Evolutionary conservation across 2,329 filamentous ascomycete species (phyloP).

Genomic region (Rhynchosporium agropyri): DNA sequence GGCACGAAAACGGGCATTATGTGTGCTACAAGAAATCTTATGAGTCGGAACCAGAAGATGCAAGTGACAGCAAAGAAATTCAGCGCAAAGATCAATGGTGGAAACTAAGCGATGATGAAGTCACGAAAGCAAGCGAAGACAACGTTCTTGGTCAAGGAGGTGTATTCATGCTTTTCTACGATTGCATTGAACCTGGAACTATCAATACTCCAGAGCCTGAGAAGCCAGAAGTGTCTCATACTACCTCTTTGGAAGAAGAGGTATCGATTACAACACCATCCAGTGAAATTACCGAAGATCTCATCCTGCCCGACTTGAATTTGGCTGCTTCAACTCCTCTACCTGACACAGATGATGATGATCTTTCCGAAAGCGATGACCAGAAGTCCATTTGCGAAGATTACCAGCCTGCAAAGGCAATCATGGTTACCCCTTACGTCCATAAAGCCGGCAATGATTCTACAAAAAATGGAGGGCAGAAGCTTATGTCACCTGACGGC

Average conservation of each 20-base stretch:
- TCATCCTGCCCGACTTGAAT: constrained; percentile 14
- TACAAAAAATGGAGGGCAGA: constrained; percentile 22
- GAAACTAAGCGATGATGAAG: constrained; percentile 86
- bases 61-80: constrained; percentile 33
- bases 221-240: background rate
- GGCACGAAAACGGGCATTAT: constrained; percentile 95
- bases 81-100: constrained; percentile 67
- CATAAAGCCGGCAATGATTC: constrained; percentile 28
- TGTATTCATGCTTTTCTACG: constrained; percentile 98
- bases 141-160: constrained; percentile 73
- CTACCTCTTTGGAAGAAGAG: background rate
- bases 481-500: constrained; percentile 23
- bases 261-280: background rate
- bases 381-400: constrained; percentile 21
- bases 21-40: constrained; percentile 82
- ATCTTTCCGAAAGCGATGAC: constrained; percentile 29
- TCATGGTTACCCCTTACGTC: constrained; percentile 37
- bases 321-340: constrained; percentile 31
- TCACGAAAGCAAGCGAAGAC: constrained; percentile 72
- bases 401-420: constrained; percentile 37
- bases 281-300: background rate
- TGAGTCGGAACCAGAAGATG: constrained; percentile 28
- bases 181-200: constrained; percentile 60
- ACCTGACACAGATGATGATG: constrained; percentile 30
- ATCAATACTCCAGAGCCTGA: constrained; percentile 10